Base-by-base conservation (phyloP, 108 stramenopile species). In the Nannochloropsis oceanica region DNA sequence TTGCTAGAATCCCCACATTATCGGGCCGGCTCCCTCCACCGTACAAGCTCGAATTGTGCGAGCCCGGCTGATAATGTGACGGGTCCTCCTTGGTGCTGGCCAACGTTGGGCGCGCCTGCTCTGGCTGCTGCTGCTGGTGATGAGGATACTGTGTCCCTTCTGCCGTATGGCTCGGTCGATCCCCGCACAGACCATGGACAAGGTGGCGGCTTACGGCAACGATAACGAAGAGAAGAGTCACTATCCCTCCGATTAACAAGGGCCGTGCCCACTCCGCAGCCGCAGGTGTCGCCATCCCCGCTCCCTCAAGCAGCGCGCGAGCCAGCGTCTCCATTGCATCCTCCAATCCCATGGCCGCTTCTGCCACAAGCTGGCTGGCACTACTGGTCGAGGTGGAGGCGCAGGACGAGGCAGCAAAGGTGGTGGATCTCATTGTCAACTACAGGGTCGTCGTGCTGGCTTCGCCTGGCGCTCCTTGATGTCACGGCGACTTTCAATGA, bases 1-100 rank as follows among this genome's bases (percentile, higher is more conserved):
- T 91, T 82, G 94, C 98, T 12, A 99, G 91, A 86, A 99, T 97
- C 81, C 98, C 98, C 25, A 99, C 95, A 88, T 96, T 94, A 79
- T 94, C 90, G 20, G 92, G 88, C 43, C 87, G 84, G 11, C 42
- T 25, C 11, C 42, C 87, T 50, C 73, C 59, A 14, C 82, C 80
- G 27, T 34, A 44, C 12, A 22, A 24, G 44, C 25, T 44, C 25
- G 43, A 25, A 0, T n/a, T 44, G 25, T 25, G 14, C 2, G 11
- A 25, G 34, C 44, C 12, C 43, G 44, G 7, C 44, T 43, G 44
- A 26, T 25, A 43, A 43, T 44, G 43, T 18, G 83, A 83, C 42
- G 43, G 44, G 44, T 83, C 44, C 43, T 44, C 24, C 18, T 26
- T 26, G 43, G 43, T 25, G 83, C 5, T 44, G 14, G 24, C 12